Percentiles rank a stretch among this genome's conserved stretches.
Evolutionary conservation across 148 eudicot species (phyloP).

Genomic region (Pharnaceum exiguum): DNA sequence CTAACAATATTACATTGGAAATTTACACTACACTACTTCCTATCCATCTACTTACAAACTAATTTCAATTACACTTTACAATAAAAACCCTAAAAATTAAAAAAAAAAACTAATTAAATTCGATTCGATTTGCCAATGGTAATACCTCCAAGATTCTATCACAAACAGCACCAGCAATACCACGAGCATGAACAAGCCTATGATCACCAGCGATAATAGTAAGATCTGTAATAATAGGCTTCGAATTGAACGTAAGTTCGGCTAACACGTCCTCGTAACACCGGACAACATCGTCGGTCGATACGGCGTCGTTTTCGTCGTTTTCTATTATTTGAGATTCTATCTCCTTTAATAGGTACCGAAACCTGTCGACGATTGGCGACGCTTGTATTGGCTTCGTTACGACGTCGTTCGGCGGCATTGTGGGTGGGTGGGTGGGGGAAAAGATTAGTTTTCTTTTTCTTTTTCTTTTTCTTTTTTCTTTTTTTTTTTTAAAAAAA

Average conservation of each 20-base stretch:
- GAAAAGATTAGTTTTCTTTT: no score
- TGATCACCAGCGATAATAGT: constrained; percentile 91
- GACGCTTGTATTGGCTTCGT: constrained; percentile 26
- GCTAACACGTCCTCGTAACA: constrained; percentile 58
- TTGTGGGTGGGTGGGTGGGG: neutral
- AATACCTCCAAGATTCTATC: constrained; percentile 83
- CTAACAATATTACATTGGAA: no score
- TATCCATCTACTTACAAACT: no score
- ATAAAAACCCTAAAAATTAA: neutral
- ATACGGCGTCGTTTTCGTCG: constrained; percentile 13
- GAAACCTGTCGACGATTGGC: constrained; percentile 67
- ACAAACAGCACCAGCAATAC: constrained; percentile 75
- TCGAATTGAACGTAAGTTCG: constrained; percentile 78
- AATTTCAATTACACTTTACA: constrained; percentile 26
- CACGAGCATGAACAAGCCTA: constrained; percentile 47
- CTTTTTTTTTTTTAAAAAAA: neutral
- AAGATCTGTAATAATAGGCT: constrained; percentile 89
- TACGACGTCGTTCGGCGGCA: constrained; percentile 23
- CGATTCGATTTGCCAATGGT: neutral
- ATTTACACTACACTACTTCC: no score
- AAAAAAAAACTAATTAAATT: neutral
- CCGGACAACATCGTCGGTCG: constrained; percentile 49
- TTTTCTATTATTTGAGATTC: constrained; percentile 34
- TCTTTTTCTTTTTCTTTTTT: no score
- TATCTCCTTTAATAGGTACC: constrained; percentile 43